These are phyloP conservation scores for Hymenoscyphus scutula DNA, from an alignment of 2,329 filamentous ascomycete genomes.

Conservation along the genomic window DNA sequence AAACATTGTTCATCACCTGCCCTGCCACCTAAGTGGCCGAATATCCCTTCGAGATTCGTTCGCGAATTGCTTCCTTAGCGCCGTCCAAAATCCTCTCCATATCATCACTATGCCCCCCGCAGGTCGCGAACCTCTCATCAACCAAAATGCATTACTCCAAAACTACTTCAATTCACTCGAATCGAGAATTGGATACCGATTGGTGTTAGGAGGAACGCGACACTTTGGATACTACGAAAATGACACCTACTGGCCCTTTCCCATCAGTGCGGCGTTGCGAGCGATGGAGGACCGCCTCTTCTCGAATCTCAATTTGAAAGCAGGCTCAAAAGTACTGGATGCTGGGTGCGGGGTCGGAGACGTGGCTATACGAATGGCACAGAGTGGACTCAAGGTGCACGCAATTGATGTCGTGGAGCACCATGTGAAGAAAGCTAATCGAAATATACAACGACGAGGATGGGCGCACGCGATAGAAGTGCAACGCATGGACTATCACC, in stretches of 20 bases:
- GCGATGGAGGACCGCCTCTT: constrained; percentile 50
- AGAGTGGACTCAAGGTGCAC: constrained; percentile 41
- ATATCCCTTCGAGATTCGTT: no score
- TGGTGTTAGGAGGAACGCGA: constrained; percentile 46
- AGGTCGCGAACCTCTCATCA: constrained; percentile 35
- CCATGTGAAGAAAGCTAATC: constrained; percentile 45
- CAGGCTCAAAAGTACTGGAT: constrained; percentile 47
- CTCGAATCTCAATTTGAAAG: constrained; percentile 38
- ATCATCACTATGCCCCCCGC: constrained; percentile 13
- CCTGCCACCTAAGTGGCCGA: no score
- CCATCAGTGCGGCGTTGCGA: constrained; percentile 42
- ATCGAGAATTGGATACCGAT: constrained; percentile 43
- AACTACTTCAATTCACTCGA: constrained; percentile 48
- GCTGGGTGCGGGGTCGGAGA: constrained; percentile 51
- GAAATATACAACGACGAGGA: constrained; percentile 39
- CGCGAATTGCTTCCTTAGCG: no score
- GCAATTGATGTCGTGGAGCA: constrained; percentile 50
- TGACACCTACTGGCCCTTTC: constrained; percentile 49
- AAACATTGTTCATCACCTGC: no score
- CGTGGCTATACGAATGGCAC: constrained; percentile 49
- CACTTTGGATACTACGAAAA: constrained; percentile 51
- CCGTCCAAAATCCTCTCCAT: no score
- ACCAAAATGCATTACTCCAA: constrained; percentile 42
- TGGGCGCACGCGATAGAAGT: constrained; percentile 41
- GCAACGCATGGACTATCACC: constrained; percentile 49